These are phyloP conservation scores for Salvia miltiorrhiza DNA, from an alignment of 257 asterid species.

Conservation along the genomic window DNA sequence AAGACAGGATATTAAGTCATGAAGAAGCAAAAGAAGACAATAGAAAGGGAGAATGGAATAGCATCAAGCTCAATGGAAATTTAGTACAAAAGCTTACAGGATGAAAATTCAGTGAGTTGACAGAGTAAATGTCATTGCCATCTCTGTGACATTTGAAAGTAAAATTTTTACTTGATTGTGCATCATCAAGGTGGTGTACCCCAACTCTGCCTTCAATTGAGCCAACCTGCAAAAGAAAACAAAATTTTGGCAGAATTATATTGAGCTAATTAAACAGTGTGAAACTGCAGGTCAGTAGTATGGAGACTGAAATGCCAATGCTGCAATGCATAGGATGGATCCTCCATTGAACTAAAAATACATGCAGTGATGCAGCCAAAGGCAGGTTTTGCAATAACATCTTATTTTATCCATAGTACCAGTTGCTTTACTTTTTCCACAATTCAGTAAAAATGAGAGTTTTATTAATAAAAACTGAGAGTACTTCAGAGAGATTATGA, in stretches of 20 bases:
- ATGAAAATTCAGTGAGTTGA: conserved; percentile 86
- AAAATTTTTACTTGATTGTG: conserved; percentile 76
- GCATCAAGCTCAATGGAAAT: not conserved
- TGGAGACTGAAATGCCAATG: not conserved
- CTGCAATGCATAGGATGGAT: not conserved
- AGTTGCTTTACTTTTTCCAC: not conserved
- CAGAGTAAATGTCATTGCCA: conserved; percentile 77
- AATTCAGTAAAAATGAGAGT: not conserved
- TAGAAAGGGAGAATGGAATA: not conserved
- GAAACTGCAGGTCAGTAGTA: not conserved
- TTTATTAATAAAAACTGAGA: not conserved
- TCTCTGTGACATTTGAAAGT: conserved; percentile 99
- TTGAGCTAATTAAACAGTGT: not conserved
- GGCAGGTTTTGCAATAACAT: not conserved
- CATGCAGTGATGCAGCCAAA: not conserved
- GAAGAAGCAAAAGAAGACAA: not conserved
- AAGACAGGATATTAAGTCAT: not conserved
- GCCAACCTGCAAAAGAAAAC: conserved; percentile 62
- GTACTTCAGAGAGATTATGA: not conserved
- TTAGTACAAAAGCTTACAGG: conserved; percentile 63
- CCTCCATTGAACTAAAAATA: not conserved
- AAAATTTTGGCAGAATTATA: not conserved
- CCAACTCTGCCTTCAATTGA: conserved; percentile 99
- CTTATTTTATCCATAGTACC: not conserved
- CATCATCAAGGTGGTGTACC: conserved; percentile 89